A percentile compares a stretch with the other conserved stretches of the same genome.
These are phyloP conservation scores for Cornus florida DNA, from an alignment of 148 eudicot species.

Conservation along the genomic window DNA sequence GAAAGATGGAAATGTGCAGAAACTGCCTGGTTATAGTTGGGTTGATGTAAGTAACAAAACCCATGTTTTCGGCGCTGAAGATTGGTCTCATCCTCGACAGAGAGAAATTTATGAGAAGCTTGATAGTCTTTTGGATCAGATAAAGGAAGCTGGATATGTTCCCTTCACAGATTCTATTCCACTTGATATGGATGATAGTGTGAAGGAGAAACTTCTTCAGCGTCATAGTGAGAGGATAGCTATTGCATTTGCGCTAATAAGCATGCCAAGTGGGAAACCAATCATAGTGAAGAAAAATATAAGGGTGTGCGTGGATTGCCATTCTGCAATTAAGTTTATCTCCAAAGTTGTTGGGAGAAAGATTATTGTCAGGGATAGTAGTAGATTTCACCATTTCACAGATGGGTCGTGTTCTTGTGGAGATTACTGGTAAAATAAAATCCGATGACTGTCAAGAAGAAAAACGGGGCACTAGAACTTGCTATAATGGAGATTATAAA, in stretches of 20 bases:
- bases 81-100: constrained; percentile 40
- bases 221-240: constrained; percentile 55
- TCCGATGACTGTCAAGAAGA: neutral
- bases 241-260: constrained; percentile 41
- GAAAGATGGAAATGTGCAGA: constrained; percentile 39
- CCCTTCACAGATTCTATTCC: constrained; percentile 36
- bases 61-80: constrained; percentile 50
- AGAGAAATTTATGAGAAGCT: constrained; percentile 38
- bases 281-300: constrained; percentile 49
- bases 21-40: constrained; percentile 62
- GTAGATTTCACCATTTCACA: constrained; percentile 51
- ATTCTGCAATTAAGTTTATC: constrained; percentile 43
- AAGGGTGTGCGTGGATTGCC: constrained; percentile 49
- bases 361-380: constrained; percentile 49
- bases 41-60: constrained; percentile 48
- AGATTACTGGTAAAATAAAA: constrained; percentile 36
- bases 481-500: neutral
- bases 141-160: constrained; percentile 41
- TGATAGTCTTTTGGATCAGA: constrained; percentile 28
- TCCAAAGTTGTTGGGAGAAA: constrained; percentile 41
- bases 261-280: constrained; percentile 42
- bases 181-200: constrained; percentile 38
- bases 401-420: constrained; percentile 52
- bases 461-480: neutral
- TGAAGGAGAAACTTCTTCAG: constrained; percentile 36